Conservation (phyloP, 805 yeast genomes). For the Candida boidinii region DNA sequence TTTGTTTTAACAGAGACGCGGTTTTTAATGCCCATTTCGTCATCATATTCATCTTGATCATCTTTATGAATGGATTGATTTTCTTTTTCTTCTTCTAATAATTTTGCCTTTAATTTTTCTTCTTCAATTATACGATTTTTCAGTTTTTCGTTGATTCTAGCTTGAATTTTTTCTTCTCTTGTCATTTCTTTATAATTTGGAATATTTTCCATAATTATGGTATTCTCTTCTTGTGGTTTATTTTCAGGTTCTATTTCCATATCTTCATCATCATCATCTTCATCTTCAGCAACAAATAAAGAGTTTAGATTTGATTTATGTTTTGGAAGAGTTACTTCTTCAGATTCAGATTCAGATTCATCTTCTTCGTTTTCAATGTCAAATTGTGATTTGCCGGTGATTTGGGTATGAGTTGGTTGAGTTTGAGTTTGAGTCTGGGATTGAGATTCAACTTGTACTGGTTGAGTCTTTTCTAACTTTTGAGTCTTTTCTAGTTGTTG, state of each 20-base stretch:
- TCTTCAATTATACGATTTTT: conserved; percentile 10
- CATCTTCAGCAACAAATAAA: background rate
- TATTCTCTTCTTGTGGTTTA: background rate
- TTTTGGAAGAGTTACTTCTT: background rate
- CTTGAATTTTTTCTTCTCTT: conserved; percentile 20
- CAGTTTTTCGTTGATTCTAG: conserved; percentile 15
- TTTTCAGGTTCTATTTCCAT: background rate
- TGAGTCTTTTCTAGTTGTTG: too few relatives aligned
- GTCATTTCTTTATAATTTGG: conserved; percentile 15
- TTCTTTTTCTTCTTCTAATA: background rate
- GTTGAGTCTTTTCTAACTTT: too few relatives aligned
- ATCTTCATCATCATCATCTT: conserved; percentile 2
- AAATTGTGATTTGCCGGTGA: background rate
- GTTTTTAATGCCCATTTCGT: conserved; percentile 2
- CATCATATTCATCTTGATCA: background rate
- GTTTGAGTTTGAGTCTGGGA: too few relatives aligned
- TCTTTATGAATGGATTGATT: too few relatives aligned
- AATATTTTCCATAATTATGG: conserved; percentile 3
- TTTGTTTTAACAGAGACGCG: conserved; percentile 2
- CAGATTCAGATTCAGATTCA: background rate
- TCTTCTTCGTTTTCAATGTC: background rate
- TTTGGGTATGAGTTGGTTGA: too few relatives aligned
- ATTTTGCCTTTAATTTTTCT: background rate
- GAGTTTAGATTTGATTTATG: conserved; percentile 1
- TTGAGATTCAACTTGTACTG: too few relatives aligned